phyloP scores from a whole-genome alignment of 176 grass and related monocot species.

The Thalia dealbata region DNA sequence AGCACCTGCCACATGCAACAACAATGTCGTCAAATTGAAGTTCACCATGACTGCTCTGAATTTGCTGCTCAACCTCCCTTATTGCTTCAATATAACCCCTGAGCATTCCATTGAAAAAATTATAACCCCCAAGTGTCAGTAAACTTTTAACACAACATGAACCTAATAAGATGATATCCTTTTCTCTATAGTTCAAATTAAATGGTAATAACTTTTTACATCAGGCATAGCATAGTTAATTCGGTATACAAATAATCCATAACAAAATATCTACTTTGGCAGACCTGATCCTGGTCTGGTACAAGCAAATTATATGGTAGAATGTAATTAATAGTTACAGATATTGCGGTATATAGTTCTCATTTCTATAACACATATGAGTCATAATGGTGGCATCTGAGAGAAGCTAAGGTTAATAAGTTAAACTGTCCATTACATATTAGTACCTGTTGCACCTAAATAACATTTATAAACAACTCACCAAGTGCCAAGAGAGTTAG shows the following conservation, averaged over 20 bases:
- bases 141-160: not conserved
- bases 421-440: not conserved
- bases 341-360: not conserved
- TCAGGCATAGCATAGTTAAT: too few species aligned
- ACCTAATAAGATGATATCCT: too few species aligned
- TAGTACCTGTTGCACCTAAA: not conserved
- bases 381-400: not conserved
- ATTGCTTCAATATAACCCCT: constrained; percentile 97
- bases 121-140: constrained; percentile 68
- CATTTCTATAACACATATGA: not conserved
- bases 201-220: too few species aligned
- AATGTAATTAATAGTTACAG: not conserved
- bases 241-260: too few species aligned
- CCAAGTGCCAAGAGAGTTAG: constrained; percentile 92
- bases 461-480: constrained; percentile 27
- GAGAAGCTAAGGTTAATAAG: not conserved
- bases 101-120: too few species aligned
- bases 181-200: too few species aligned
- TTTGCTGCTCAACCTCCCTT: constrained; percentile 75
- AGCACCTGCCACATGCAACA: constrained; percentile 84
- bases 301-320: not conserved
- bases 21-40: constrained; percentile 78
- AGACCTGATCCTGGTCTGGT: too few species aligned
- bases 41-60: constrained; percentile 28
- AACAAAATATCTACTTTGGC: too few species aligned